Percentiles rank a stretch among this genome's conserved stretches.
phyloP scores from a whole-genome alignment of 2,329 filamentous ascomycete genomes.

The Penicillium sp. region DNA sequence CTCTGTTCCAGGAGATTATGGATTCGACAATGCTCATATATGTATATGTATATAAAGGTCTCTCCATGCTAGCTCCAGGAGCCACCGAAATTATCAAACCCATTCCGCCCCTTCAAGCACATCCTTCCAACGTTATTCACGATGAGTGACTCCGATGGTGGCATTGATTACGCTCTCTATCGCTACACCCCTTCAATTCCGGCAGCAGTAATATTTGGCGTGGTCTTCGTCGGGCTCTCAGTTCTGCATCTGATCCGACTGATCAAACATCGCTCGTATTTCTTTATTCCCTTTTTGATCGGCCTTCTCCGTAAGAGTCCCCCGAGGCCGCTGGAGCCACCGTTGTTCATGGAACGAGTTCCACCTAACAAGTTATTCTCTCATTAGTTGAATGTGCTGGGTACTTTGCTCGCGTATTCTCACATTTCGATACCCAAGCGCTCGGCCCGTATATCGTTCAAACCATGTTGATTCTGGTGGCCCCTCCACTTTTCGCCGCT shows the following conservation, averaged over 20 bases:
- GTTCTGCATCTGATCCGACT: constrained; percentile 18
- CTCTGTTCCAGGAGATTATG: not conserved
- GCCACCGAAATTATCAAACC: no score
- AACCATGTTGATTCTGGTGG: constrained; percentile 33
- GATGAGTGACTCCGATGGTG: constrained; percentile 6
- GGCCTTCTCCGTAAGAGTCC: constrained; percentile 39
- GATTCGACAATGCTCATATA: not conserved
- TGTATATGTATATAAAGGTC: not conserved
- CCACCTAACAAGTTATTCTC: constrained; percentile 17
- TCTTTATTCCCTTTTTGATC: constrained; percentile 42
- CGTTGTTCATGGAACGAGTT: not conserved
- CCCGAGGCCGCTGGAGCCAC: constrained; percentile 6
- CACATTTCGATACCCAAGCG: constrained; percentile 25
- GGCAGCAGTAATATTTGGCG: constrained; percentile 21
- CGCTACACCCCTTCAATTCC: constrained; percentile 36
- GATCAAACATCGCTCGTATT: constrained; percentile 28
- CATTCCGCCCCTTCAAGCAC: not conserved
- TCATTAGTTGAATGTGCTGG: constrained; percentile 26
- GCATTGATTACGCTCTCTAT: constrained; percentile 37
- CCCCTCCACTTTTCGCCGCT: constrained; percentile 32
- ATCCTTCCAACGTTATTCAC: not conserved
- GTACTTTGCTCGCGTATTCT: constrained; percentile 29
- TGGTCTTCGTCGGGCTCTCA: constrained; percentile 28
- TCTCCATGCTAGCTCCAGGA: not conserved
- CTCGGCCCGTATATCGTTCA: constrained; percentile 32